Percentiles rank a stretch among this genome's conserved stretches.
These are phyloP conservation scores for Mycosarcoma maydis DNA, from an alignment of 1,284 basidiomycete species.

Conservation along the genomic window DNA sequence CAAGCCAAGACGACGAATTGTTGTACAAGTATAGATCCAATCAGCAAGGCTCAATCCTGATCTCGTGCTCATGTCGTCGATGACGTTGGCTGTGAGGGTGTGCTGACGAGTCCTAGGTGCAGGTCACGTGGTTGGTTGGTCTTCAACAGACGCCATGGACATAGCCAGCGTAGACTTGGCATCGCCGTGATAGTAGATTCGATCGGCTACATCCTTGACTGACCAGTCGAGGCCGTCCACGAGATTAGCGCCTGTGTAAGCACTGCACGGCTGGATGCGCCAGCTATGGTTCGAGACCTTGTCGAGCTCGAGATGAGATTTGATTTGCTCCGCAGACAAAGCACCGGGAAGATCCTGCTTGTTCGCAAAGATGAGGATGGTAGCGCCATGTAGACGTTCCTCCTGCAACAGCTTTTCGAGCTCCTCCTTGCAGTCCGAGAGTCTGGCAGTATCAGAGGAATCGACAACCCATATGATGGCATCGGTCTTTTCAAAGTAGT, in stretches of 20 bases:
- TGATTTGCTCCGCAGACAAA: conserved; percentile 82
- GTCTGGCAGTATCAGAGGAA: conserved; percentile 86
- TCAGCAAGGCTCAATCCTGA: no score
- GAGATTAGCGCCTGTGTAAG: conserved; percentile 85
- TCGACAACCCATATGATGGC: conserved; percentile 99
- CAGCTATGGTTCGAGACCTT: conserved; percentile 82
- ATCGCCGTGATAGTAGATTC: conserved; percentile 63
- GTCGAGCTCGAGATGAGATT: conserved; percentile 66
- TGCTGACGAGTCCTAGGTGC: not conserved
- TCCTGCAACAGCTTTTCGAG: conserved; percentile 85
- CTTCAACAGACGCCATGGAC: not conserved
- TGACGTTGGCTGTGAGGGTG: not conserved
- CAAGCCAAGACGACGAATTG: conserved; percentile 17
- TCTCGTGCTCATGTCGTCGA: no score
- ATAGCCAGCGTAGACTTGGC: conserved; percentile 10
- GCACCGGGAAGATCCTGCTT: conserved; percentile 95
- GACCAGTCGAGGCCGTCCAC: conserved; percentile 90
- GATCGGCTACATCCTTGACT: conserved; percentile 80
- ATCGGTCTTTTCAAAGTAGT: conserved; percentile 99
- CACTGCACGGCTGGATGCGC: conserved; percentile 91
- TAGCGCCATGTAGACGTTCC: conserved; percentile 93
- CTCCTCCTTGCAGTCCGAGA: conserved; percentile 88
- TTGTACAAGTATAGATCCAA: conserved; percentile 34
- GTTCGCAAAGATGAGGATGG: conserved; percentile 96
- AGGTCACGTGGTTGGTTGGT: conserved; percentile 7